Percentiles rank a stretch among this genome's conserved stretches.
Evolutionary conservation across 225 moss, liverwort and hornwort species (phyloP).

Genomic region (Physcomitrium patens): DNA sequence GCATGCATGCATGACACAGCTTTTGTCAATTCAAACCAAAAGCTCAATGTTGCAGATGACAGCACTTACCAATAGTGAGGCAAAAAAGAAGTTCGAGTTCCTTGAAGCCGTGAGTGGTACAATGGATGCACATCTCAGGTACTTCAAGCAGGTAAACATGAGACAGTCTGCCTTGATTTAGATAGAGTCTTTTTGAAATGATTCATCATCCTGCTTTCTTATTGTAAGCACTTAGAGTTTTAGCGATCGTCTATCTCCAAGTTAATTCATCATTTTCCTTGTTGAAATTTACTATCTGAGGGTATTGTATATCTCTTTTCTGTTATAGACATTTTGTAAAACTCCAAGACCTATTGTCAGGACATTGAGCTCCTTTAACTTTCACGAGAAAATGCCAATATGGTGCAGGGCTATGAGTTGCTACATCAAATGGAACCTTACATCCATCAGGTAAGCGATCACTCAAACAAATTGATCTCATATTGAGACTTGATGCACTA

Average conservation of each 20-base stretch:
- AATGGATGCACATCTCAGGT: conserved; percentile 98
- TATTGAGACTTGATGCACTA: conserved; percentile 14
- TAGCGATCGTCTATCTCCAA: conserved; percentile 2
- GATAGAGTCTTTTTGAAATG: conserved; percentile 8
- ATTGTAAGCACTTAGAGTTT: conserved; percentile 4
- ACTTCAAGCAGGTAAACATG: conserved; percentile 81
- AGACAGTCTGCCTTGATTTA: conserved; percentile 18
- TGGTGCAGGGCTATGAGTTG: conserved; percentile 84
- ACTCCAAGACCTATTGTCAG: conserved; percentile 15
- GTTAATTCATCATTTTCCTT: neutral
- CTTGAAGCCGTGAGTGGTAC: conserved; percentile 95
- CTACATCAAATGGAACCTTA: conserved; percentile 99
- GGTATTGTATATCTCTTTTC: conserved; percentile 5
- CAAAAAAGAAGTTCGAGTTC: conserved; percentile 97
- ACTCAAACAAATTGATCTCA: conserved; percentile 7
- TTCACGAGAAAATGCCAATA: conserved; percentile 11
- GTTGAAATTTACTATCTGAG: conserved; percentile 14
- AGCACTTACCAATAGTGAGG: conserved; percentile 88
- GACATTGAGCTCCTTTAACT: conserved; percentile 5
- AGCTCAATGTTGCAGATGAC: conserved; percentile 53
- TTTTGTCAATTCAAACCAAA: conserved; percentile 7
- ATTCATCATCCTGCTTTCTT: conserved; percentile 9
- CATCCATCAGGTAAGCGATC: conserved; percentile 78
- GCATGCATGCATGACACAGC: neutral
- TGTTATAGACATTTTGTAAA: conserved; percentile 5